A percentile compares a stretch with the other conserved stretches of the same genome.
Evolutionary conservation across 768 basidiomycete genomes (phyloP).

Genomic region (Mycena sanguinolenta): DNA sequence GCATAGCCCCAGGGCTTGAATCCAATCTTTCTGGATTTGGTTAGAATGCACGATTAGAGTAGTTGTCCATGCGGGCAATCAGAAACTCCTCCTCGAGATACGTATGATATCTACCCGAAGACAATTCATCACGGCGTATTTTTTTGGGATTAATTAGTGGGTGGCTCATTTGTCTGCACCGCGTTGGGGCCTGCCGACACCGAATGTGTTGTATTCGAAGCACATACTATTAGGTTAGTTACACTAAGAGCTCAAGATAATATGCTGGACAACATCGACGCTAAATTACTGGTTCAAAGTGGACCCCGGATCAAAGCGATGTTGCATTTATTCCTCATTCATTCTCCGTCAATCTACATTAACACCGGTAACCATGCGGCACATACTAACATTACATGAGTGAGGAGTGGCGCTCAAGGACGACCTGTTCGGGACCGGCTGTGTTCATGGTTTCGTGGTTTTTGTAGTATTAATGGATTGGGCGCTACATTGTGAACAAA

Average conservation of each 20-base stretch:
- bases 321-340: background rate
- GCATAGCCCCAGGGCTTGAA: background rate
- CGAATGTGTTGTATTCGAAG: background rate
- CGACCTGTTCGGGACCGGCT: background rate
- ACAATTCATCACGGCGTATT: no score
- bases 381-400: background rate
- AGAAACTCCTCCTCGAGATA: background rate
- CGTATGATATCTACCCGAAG: background rate
- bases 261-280: no score
- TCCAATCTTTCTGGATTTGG: background rate
- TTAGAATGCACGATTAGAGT: constrained; percentile 1
- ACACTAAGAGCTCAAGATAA: no score
- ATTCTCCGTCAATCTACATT: background rate
- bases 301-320: background rate
- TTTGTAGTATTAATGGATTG: background rate
- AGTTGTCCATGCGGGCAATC: background rate
- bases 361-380: background rate
- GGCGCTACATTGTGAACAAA: background rate
- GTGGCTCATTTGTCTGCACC: no score
- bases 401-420: background rate
- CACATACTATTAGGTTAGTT: no score
- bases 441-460: background rate
- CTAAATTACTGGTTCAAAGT: no score
- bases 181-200: background rate
- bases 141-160: no score